Base-by-base conservation (phyloP, 2,329 filamentous ascomycete species). In the Amphichorda felina region DNA sequence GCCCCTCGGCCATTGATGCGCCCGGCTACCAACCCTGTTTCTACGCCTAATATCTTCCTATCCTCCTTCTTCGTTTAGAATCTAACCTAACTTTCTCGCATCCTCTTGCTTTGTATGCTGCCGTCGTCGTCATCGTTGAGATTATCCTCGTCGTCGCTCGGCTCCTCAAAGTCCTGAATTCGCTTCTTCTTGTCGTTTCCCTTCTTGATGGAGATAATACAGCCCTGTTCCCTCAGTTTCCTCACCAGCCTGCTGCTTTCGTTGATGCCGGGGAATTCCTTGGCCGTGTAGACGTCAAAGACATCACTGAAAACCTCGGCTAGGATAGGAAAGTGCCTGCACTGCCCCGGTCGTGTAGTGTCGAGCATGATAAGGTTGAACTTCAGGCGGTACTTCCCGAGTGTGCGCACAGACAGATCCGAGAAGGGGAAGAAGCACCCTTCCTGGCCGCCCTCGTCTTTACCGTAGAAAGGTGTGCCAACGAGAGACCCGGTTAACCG, bases 341-440 rank as follows among this genome's bases (percentile, higher is more conserved):
- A 34, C 17, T 46, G 35, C 19, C 73, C 75, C 3, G 68, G 68
- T 11, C 61, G 60, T 25, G 57, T 58, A 2, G 78, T 76, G 43
- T 87, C 76, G 29, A 89, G 70, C 40, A 82, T 72, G 49, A 87
- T 74, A 16, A 89, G 64, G 26, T 74, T 74, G 53, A 91, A 89
- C 32, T 74, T 75, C 37, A 91, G 68, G 14, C 81, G 69, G 54
- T 83, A 91, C n/a, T 65, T 64, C 15, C 84, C 84, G 1, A 83
- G 77, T 0, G 80, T 87, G 24, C 84, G 73, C 51, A 82, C 86
- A 4, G 81, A 87, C 15, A 91, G 65, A 50, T 91, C 84, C 0
- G 82, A 80, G 51, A 91, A 91, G 52, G 82, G 85, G 56, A 89
- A 91, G 63, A 89, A 91, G 49, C 80, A 86, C 2, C 84, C 83